These are phyloP conservation scores for Sphagnum magellanicum DNA, from an alignment of 228 moss, liverwort and hornwort genomes.

Conservation along the genomic window DNA sequence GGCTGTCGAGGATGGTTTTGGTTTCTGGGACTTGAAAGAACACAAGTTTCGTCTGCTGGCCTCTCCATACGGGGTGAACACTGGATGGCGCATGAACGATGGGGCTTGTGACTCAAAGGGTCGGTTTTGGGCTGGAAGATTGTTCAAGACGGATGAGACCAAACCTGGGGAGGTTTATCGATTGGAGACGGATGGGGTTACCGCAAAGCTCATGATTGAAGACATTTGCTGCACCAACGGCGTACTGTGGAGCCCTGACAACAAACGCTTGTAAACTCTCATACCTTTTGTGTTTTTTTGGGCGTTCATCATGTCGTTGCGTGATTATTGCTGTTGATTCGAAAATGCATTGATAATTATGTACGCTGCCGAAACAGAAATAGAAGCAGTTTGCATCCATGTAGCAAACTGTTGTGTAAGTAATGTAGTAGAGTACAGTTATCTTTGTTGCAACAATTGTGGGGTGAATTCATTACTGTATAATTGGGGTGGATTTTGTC, in stretches of 20 bases:
- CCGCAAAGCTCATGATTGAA: conserved; percentile 65
- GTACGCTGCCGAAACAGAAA: too few relatives aligned
- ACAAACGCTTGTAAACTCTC: conserved; percentile 51
- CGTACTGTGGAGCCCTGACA: conserved; percentile 73
- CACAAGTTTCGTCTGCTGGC: conserved; percentile 59
- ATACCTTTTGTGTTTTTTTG: background rate
- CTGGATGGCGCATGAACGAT: conserved; percentile 92
- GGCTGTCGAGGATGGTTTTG: conserved; percentile 81
- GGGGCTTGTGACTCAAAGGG: conserved; percentile 82
- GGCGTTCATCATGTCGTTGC: background rate
- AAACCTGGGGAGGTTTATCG: conserved; percentile 74
- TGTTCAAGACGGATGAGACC: conserved; percentile 74
- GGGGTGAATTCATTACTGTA: background rate
- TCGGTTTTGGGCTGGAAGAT: conserved; percentile 81
- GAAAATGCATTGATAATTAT: background rate
- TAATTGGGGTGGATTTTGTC: background rate
- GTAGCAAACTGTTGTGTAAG: too few relatives aligned
- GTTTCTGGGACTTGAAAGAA: conserved; percentile 58
- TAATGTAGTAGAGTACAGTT: too few relatives aligned
- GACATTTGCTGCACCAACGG: conserved; percentile 81
- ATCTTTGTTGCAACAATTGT: background rate
- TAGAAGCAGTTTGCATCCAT: too few relatives aligned
- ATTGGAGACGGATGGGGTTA: conserved; percentile 64
- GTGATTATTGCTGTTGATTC: background rate
- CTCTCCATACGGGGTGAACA: conserved; percentile 55